Base-by-base conservation (phyloP, 2,329 filamentous ascomycete species). In the Monosporascus sp. region DNA sequence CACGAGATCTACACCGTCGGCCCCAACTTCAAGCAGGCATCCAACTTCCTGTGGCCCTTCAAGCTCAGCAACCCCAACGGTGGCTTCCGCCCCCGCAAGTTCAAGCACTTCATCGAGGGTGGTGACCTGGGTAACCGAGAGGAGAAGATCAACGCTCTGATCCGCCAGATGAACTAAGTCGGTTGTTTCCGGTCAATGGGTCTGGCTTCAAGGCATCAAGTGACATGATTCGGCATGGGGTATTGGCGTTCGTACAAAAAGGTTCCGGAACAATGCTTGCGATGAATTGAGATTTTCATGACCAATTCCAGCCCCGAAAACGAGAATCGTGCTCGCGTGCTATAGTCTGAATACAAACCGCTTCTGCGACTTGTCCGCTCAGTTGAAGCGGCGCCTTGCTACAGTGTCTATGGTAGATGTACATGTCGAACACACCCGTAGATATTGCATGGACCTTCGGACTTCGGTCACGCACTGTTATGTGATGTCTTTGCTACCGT, bases 31-130 rank as follows among this genome's bases (percentile, higher is more conserved):
- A 97, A 97, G 88, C 92, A 97, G 82, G 91, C 90, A 70, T 85
- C 87, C 81, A 99, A 97, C 88, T 97, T 97, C 87, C 81, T 97
- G 66, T 99, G 94, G 94, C 94, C 94, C 73, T 99, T 99, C 87
- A 97, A 99, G 89, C 89, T 99, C 66, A 91, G 86, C 85, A 97
- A 96, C 86, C 94, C 94, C 73, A 97, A 80, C 68, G 94, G 94
- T 75, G 93, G 94, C 63, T 99, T 97, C 91, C 88, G 88, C 68
- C 78, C 88, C 69, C 85, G 94, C 79, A 99, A 97, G 84, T 97
- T 97, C 87, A 94, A 91, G 84, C 92, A 97, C 83, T 97, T 90
- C 81, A 89, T 97, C 61, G 89, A 97, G 84, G 94, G 93, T 78
- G 94, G 94, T 87, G 94, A 99, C 78, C 81, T 95, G 68, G 94